A percentile compares a stretch with the other conserved stretches of the same genome.
Evolutionary conservation across 306 rosid species (phyloP).

Genomic region (Sophora flavescens): DNA sequence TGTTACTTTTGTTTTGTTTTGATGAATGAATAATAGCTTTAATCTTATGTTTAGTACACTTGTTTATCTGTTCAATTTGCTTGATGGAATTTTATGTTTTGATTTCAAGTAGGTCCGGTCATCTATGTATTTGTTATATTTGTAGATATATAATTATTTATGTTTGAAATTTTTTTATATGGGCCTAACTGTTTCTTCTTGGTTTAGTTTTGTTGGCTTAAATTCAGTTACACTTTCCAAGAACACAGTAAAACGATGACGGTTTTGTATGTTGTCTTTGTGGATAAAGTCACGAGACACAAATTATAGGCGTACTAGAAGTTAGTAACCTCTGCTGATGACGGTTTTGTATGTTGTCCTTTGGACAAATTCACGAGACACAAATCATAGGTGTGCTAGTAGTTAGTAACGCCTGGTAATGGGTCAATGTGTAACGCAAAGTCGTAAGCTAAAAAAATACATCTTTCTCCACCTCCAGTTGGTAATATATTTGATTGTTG

Average conservation of each 20-base stretch:
- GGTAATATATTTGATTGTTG: no score
- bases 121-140: slow-evolving; percentile 9
- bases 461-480: no score
- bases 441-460: no score
- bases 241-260: background rate
- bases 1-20: slow-evolving; percentile 4
- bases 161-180: slow-evolving; percentile 4
- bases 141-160: background rate
- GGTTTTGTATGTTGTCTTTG: background rate
- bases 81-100: background rate
- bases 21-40: background rate
- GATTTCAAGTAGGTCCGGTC: background rate
- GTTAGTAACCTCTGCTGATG: background rate
- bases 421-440: no score
- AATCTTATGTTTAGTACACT: background rate
- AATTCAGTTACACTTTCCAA: background rate
- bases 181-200: slow-evolving; percentile 2
- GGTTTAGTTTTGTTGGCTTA: slow-evolving; percentile 21
- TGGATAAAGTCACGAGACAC: no score
- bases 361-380: no score
- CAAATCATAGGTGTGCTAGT: no score
- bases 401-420: no score
- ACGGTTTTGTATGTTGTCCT: background rate
- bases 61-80: background rate
- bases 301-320: no score